Evolutionary conservation across 179 eudicot species (phyloP).

Genomic region (Dionaea muscipula): DNA sequence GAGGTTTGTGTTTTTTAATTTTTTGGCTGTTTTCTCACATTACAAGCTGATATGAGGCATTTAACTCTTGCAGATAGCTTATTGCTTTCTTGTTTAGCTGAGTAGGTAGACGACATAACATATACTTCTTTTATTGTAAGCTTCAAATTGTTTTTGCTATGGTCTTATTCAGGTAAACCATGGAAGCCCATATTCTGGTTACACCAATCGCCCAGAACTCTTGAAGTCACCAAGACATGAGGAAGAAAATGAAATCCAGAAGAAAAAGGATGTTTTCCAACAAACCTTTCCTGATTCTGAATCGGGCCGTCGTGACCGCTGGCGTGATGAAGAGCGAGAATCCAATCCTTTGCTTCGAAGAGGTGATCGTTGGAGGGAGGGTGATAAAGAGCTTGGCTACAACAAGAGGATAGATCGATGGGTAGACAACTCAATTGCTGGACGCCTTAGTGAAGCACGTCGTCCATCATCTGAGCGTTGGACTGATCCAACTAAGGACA

Average conservation of each 20-base stretch:
- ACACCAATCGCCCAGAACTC: slow-evolving; percentile 28
- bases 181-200: slow-evolving; percentile 28
- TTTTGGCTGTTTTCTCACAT: neutral
- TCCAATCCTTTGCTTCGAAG: slow-evolving; percentile 50
- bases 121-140: neutral
- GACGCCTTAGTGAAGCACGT: slow-evolving; percentile 58
- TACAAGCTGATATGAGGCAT: slow-evolving; percentile 6
- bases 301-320: slow-evolving; percentile 74
- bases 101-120: neutral
- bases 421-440: slow-evolving; percentile 40
- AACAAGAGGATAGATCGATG: slow-evolving; percentile 49
- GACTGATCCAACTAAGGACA: slow-evolving; percentile 58
- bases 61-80: neutral
- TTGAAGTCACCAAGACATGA: slow-evolving; percentile 34
- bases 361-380: slow-evolving; percentile 91
- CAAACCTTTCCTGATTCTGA: slow-evolving; percentile 71
- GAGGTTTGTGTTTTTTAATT: slow-evolving; percentile 43
- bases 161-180: slow-evolving; percentile 44
- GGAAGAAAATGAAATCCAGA: slow-evolving; percentile 48
- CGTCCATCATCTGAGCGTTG: slow-evolving; percentile 50
- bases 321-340: slow-evolving; percentile 99
- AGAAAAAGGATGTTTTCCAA: slow-evolving; percentile 76
- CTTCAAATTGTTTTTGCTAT: neutral
- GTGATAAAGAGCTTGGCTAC: slow-evolving; percentile 52
- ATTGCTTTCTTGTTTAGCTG: neutral